Evolutionary conservation across 371 early-diverging fungal species (phyloP), one percentile per base, ranked within the genome.

Genomic region (Entomophthora muscae): DNA sequence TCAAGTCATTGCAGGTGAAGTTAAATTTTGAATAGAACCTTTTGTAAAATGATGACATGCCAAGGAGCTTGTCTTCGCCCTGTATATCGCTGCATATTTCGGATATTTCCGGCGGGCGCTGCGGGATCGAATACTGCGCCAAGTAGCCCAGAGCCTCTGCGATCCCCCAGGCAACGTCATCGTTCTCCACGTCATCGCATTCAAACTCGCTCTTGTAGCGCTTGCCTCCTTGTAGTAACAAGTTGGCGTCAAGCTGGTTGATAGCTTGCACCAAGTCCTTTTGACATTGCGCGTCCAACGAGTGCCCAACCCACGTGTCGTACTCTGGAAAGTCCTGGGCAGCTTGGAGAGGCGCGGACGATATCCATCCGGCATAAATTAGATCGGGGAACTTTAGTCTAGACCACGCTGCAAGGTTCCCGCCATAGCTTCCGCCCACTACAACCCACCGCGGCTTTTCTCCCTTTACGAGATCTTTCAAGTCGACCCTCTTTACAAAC

Each of bases 371-470:
- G 1, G 84, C 85, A 66, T 77, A 78, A 3, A 87, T 69, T 28
- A 85, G 67, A 26, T 81, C 72, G 0, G 86, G 88, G 66, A 83
- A 83, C 68, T 75, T 71, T 51, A 71, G 67, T n/a, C 83, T 76
- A 66, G 81, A 73, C 88, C 87, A 89, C 0, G 81, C 81, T 2
- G 86, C 85, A 5, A 87, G 64, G 63, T 78, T 84, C 0, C 85
- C 88, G 28, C 82, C 73, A 66, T 85, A 89, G 10, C 83, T 83
- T 28, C 85, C 84, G 26, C 89, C 88, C 2, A 78, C 73, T 0
- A 76, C 72, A 17, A 88, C 78, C 78, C 84, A 84, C 63, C 79
- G 82, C 30, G 79, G 69, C 12, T 68, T 58, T 33, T 5, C 67
- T 3, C 12, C 26, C 17, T 59, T 59, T 1, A 21, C 67, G 62